Evolutionary conservation across 352 stramenopile species (phyloP), one percentile per base, ranked within the genome.

Genomic region (Ophiocytium majus): DNA sequence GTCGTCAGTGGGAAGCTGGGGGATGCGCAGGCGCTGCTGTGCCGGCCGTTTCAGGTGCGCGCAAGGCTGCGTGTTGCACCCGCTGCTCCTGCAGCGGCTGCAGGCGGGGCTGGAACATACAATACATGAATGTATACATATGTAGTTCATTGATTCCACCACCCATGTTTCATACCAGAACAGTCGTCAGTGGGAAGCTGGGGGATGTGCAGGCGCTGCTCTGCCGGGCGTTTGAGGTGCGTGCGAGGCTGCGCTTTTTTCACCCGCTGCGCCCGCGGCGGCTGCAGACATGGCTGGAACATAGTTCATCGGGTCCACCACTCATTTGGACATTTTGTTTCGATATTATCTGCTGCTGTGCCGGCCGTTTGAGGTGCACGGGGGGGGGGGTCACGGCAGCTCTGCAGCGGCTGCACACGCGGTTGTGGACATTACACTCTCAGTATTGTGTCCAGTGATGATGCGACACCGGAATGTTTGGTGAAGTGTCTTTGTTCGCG

Each of bases 1-100:
- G 17, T 83, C 14, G 76, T 78, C 9, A 88, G 84, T 76, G 71
- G 84, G 14, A 88, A 88, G 50, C 57, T 82, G 23, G 64, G 19
- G 0, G 82, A 79, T 50, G 1, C 78, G 19, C 71, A 85, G 10
- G 79, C 36, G 19, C 43, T 88, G 57, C 36, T 88, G 63, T 88
- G 84, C 79, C 35, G 31, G 19, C 63, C 84, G 1, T 88, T 88
- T 34, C 19, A 76, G 34, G 84, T 81, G 75, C 28, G 64, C 34
- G 10, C 5, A 76, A 17, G 34, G 5, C 31, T 5, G 34, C 10
- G 34, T 14, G 64, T 10, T 76, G 34, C 34, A 76, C 34, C 10
- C 17, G 28, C 28, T 37, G 31, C 31, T 76, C 10, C 34, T 76
- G 34, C 34, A 76, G 5, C 10, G 64, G 5, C 34, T 14, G 5